Evolutionary conservation across 2,329 filamentous ascomycete species (phyloP), one percentile per base, ranked within the genome.

Genomic region (Fusarium poae): DNA sequence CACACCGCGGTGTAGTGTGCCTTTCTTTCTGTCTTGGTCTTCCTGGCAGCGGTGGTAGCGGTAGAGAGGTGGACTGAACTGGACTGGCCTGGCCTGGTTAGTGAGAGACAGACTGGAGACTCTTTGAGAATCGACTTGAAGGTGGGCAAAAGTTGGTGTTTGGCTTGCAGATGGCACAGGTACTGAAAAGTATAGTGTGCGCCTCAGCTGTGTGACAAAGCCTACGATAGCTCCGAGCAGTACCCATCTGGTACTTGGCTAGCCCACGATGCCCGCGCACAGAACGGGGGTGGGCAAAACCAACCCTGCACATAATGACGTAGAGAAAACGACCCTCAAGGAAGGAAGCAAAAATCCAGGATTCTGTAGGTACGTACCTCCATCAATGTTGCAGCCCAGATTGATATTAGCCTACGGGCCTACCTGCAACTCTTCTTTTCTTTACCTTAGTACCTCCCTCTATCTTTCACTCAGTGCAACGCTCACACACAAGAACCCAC

Each of bases 231-330:
- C 40, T 32, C 15, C 30, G 25, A n/a, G 51, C 13, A 39, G n/a
- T 57, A 65, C 67, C 46, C 57, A 16, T 32, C n/a, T 27, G 23
- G 37, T 61, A 67, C 63, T 42, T 56, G 48, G 20, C 50, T 54
- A 66, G 35, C 40, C 59, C 53, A 66, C 51, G 67, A 61, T 69
- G 43, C 46, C 66, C 51, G 42, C 62, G 52, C 57, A 54, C 66
- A 59, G 49, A 61, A 67, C 48, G 57, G 57, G 50, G 62, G 37
- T 50, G 57, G n/a, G 35, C 57, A 60, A 59, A 53, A 39, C 30
- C 43, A 64, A 59, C 66, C 68, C 63, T 67, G 71, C 64, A 70
- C 63, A 49, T 60, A 57, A 74, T 74, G 72, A 74, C 72, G 72
- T 74, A 74, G 72, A 39, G 46, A 69, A 69, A 67, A 63, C 40